phyloP scores from a whole-genome alignment of 176 grass and related monocot species.

The Cymbopogon citratus region DNA sequence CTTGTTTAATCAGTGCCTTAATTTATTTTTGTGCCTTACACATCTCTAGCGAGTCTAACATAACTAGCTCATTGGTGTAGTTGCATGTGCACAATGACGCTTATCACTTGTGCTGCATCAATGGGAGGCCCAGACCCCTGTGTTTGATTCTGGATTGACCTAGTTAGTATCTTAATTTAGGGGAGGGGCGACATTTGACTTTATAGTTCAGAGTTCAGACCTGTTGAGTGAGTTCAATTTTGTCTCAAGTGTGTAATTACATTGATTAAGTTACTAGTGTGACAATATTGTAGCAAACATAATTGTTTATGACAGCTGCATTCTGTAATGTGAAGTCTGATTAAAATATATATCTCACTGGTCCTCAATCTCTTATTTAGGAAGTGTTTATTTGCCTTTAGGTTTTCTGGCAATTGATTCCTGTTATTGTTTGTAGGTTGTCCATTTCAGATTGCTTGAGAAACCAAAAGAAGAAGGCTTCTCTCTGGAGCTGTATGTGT shows the following conservation, averaged over 20 bases:
- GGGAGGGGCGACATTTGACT: neutral
- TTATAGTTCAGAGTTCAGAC: neutral
- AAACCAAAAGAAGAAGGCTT: slow-evolving; percentile 65
- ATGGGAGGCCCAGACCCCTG: no score
- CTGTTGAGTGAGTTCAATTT: neutral
- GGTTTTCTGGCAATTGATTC: neutral
- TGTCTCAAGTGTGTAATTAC: neutral
- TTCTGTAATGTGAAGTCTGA: neutral
- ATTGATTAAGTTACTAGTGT: neutral
- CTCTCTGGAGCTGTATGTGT: slow-evolving; percentile 68
- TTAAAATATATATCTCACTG: neutral
- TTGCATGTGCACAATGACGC: no score
- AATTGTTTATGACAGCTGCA: neutral
- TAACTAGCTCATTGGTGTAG: no score
- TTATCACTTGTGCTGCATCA: no score
- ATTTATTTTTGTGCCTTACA: no score
- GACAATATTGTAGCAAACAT: neutral
- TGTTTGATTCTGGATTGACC: no score
- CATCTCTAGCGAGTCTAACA: no score
- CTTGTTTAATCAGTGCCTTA: no score
- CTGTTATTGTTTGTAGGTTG: slow-evolving; percentile 42
- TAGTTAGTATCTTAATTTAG: no score
- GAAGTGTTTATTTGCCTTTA: neutral
- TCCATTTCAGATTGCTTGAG: slow-evolving; percentile 61
- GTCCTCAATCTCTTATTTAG: neutral